These are phyloP conservation scores for Cordia subcordata DNA, from an alignment of 257 asterid species.

Conservation along the genomic window DNA sequence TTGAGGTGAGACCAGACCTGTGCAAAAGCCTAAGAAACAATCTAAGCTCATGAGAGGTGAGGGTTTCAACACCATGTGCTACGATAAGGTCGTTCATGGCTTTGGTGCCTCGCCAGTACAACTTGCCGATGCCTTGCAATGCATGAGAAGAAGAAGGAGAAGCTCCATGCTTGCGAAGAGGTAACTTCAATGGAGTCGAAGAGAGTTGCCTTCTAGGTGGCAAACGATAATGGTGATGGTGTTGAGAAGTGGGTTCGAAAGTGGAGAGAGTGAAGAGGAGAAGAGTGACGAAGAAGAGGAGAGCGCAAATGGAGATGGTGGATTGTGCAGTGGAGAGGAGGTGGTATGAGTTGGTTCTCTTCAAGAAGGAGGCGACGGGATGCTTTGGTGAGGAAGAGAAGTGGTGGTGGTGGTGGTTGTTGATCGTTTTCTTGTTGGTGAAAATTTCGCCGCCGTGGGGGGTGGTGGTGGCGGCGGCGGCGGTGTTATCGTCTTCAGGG, in stretches of 20 bases:
- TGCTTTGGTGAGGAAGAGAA: background rate
- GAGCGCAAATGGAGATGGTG: slow-evolving; percentile 35
- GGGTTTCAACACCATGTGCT: slow-evolving; percentile 54
- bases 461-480: too few species aligned
- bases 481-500: slow-evolving; percentile 24
- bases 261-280: slow-evolving; percentile 41
- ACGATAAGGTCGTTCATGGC: slow-evolving; percentile 75
- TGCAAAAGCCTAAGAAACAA: slow-evolving; percentile 46
- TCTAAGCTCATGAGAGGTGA: slow-evolving; percentile 40
- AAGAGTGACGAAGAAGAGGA: slow-evolving; percentile 30
- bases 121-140: slow-evolving; percentile 79
- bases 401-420: background rate
- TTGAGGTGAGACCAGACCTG: slow-evolving; percentile 46
- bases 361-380: slow-evolving; percentile 10
- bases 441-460: too few species aligned
- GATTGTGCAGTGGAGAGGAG: slow-evolving; percentile 31
- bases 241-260: slow-evolving; percentile 22
- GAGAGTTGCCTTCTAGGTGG: slow-evolving; percentile 30
- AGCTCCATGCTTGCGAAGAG: background rate
- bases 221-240: slow-evolving; percentile 6
- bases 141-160: slow-evolving; percentile 26
- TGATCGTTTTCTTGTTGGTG: background rate
- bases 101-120: slow-evolving; percentile 68
- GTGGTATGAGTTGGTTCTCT: slow-evolving; percentile 19
- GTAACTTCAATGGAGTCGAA: background rate